These are phyloP conservation scores for Trametes pubescens DNA, from an alignment of 1,284 basidiomycete species.

Conservation along the genomic window DNA sequence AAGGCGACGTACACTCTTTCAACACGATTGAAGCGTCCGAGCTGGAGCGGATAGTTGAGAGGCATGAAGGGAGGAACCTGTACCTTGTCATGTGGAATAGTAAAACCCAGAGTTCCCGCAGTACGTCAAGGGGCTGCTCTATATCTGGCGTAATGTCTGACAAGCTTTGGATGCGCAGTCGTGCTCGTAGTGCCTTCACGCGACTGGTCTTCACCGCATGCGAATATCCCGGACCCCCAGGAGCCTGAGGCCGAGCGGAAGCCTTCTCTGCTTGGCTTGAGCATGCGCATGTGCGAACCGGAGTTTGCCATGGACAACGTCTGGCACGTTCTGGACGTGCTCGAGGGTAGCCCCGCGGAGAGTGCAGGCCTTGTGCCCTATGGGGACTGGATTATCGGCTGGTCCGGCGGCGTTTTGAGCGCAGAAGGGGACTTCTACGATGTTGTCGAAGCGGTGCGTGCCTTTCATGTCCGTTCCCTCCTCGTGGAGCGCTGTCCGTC, in stretches of 20 bases:
- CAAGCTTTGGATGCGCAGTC: constrained; percentile 54
- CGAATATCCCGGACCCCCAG: constrained; percentile 46
- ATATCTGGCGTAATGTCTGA: constrained; percentile 2
- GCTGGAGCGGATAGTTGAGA: constrained; percentile 85
- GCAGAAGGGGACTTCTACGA: constrained; percentile 98
- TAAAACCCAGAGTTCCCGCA: constrained; percentile 85
- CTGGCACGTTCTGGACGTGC: constrained; percentile 97
- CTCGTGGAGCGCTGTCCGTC: constrained; percentile 9
- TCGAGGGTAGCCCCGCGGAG: constrained; percentile 96
- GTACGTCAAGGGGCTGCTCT: constrained; percentile 54
- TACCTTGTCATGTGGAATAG: constrained; percentile 91
- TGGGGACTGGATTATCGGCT: constrained; percentile 92
- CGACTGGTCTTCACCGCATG: constrained; percentile 71
- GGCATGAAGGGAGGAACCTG: constrained; percentile 83
- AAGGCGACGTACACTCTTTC: constrained; percentile 67
- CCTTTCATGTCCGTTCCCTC: constrained; percentile 23
- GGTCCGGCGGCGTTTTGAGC: constrained; percentile 92
- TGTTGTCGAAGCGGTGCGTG: constrained; percentile 87
- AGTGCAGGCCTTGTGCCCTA: constrained; percentile 87
- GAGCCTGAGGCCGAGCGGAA: constrained; percentile 54
- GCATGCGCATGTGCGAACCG: constrained; percentile 91
- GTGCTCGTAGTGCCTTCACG: constrained; percentile 88
- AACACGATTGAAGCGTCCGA: constrained; percentile 75
- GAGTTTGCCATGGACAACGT: constrained; percentile 90
- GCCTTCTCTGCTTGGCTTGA: constrained; percentile 89